Percentiles rank a stretch among this genome's conserved stretches.
phyloP scores from a whole-genome alignment of 2,329 filamentous ascomycete genomes.

The Fusarium tanahbumbuense region DNA sequence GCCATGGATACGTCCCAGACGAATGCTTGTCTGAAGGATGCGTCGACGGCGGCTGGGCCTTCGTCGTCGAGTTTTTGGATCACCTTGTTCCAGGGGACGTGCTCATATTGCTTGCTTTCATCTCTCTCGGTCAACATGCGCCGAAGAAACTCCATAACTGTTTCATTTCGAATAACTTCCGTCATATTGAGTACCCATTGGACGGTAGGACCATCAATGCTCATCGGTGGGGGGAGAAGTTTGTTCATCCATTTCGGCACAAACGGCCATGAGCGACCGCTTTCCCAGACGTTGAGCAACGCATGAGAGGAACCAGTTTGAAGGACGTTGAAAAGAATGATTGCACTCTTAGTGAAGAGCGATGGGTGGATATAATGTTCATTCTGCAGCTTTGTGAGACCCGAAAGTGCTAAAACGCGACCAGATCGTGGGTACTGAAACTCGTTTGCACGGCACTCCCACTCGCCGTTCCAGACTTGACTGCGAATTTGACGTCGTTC shows the following conservation, averaged over 20 bases:
- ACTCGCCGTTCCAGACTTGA: slow-evolving; percentile 47
- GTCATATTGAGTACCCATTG: slow-evolving; percentile 53
- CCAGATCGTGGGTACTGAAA: slow-evolving; percentile 50
- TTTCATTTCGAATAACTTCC: slow-evolving; percentile 44
- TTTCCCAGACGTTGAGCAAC: slow-evolving; percentile 52
- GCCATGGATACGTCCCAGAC: slow-evolving; percentile 55
- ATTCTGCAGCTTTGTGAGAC: slow-evolving; percentile 40
- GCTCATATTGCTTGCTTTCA: slow-evolving; percentile 44
- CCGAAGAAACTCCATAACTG: slow-evolving; percentile 44
- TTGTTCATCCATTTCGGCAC: slow-evolving; percentile 51
- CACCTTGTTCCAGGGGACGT: slow-evolving; percentile 52
- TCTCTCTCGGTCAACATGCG: slow-evolving; percentile 46
- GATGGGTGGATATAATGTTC: slow-evolving; percentile 42
- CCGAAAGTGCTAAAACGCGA: slow-evolving; percentile 46
- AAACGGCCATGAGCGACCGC: slow-evolving; percentile 54
- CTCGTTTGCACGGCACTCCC: slow-evolving; percentile 39
- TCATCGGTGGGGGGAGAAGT: slow-evolving; percentile 52
- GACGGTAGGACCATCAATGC: slow-evolving; percentile 53
- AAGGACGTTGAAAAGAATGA: slow-evolving; percentile 51
- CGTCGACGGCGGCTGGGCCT: slow-evolving; percentile 47
- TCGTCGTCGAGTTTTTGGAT: slow-evolving; percentile 50
- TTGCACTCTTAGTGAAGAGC: slow-evolving; percentile 49
- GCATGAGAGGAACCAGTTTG: slow-evolving; percentile 49
- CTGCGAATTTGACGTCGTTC: slow-evolving; percentile 42
- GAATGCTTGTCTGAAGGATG: slow-evolving; percentile 53